Conservation (phyloP, 2,329 filamentous ascomycete species). For the Venturia carpophila region DNA sequence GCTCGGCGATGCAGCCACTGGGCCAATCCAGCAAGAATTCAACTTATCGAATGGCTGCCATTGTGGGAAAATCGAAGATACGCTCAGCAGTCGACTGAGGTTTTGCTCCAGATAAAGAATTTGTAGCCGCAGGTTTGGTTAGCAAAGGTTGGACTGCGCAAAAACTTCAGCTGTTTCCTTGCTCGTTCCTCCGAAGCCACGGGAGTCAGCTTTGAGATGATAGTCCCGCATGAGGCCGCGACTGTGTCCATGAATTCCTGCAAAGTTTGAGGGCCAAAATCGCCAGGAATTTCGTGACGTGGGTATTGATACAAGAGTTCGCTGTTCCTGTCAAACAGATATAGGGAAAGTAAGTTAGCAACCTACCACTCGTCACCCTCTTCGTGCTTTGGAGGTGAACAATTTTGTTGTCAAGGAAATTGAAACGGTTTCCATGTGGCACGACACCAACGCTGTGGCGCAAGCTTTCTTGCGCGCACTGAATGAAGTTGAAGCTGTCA, state of each 20-base stretch:
- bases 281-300: neutral
- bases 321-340: neutral
- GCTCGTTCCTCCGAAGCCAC: neutral
- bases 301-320: neutral
- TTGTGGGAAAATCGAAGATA: neutral
- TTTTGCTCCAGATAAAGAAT: neutral
- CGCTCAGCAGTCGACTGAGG: neutral
- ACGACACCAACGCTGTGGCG: neutral
- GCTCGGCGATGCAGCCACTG: neutral
- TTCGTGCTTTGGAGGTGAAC: neutral
- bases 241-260: neutral
- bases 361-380: neutral
- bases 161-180: neutral
- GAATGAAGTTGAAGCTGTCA: neutral
- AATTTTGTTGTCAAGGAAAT: neutral
- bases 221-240: neutral
- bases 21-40: neutral
- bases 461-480: conserved; percentile 8
- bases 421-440: neutral
- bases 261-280: neutral
- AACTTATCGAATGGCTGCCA: neutral
- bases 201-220: neutral
- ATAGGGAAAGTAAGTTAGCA: neutral
- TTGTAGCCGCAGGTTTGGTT: too few species aligned
- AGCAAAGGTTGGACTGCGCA: neutral